Conservation (phyloP, 257 asterid genomes). For the Forsythia suspensa region DNA sequence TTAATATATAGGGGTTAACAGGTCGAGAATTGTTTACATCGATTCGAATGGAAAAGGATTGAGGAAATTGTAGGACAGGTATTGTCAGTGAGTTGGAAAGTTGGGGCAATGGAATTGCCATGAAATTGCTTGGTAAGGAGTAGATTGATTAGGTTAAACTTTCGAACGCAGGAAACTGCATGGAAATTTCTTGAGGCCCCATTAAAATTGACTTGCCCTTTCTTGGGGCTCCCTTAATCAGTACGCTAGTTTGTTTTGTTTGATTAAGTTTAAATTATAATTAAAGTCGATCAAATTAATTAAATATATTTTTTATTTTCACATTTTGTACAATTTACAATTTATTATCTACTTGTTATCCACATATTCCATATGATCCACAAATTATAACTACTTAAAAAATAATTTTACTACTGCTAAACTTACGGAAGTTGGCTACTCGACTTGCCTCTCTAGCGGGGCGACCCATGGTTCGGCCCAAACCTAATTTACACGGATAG, state of each 20-base stretch:
- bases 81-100: neutral
- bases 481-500: neutral
- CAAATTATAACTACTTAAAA: no score
- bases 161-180: slow-evolving; percentile 35
- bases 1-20: neutral
- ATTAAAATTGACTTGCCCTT: slow-evolving; percentile 6
- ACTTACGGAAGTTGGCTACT: no score
- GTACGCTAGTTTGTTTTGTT: neutral
- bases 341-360: no score
- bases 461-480: neutral
- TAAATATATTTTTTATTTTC: no score
- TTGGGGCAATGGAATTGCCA: slow-evolving; percentile 9
- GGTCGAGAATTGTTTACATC: neutral
- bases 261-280: no score
- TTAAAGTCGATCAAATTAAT: no score
- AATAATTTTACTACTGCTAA: no score
- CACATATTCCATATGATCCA: no score
- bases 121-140: slow-evolving; percentile 17
- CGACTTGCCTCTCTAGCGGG: neutral
- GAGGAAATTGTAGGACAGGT: neutral
- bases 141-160: slow-evolving; percentile 17
- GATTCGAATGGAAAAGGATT: neutral
- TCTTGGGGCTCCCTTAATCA: neutral
- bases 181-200: slow-evolving; percentile 33
- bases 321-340: no score